Conservation (phyloP, 176 grass and related monocot species). For the Avena eriantha region DNA sequence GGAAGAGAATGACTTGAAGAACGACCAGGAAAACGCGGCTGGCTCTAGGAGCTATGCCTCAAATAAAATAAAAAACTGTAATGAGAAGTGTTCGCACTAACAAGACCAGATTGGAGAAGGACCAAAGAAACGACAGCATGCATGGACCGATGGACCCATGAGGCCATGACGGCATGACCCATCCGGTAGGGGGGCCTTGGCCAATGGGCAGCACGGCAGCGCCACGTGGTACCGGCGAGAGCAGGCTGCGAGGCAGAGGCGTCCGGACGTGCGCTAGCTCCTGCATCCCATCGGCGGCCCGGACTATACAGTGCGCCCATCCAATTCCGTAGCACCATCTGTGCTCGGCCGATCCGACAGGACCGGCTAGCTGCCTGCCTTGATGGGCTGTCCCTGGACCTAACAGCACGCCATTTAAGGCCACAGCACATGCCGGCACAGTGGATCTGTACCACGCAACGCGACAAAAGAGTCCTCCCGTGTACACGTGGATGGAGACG, state of each 20-base stretch:
- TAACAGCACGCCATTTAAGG: background rate
- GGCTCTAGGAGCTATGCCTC: background rate
- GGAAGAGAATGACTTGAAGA: no score
- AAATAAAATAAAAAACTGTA: background rate
- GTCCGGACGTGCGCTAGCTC: background rate
- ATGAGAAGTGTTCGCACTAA: background rate
- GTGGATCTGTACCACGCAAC: conserved; percentile 37
- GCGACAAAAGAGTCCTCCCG: conserved; percentile 29
- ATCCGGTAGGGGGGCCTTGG: background rate
- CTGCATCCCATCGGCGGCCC: background rate
- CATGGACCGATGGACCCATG: background rate
- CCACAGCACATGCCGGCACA: conserved; percentile 50
- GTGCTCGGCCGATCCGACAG: background rate
- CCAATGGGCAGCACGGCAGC: background rate
- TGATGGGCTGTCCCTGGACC: background rate
- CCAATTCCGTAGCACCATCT: background rate
- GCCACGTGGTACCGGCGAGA: conserved; percentile 5
- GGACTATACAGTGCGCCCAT: background rate
- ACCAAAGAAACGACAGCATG: background rate
- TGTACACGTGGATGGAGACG: conserved; percentile 29
- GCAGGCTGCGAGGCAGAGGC: background rate
- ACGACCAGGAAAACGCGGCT: no score
- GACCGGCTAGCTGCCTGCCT: background rate
- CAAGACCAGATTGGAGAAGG: background rate
- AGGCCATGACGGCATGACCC: no score